Base-by-base conservation (phyloP, 1,139 yeast genomes). In the Yamadazyma trypodendri region DNA sequence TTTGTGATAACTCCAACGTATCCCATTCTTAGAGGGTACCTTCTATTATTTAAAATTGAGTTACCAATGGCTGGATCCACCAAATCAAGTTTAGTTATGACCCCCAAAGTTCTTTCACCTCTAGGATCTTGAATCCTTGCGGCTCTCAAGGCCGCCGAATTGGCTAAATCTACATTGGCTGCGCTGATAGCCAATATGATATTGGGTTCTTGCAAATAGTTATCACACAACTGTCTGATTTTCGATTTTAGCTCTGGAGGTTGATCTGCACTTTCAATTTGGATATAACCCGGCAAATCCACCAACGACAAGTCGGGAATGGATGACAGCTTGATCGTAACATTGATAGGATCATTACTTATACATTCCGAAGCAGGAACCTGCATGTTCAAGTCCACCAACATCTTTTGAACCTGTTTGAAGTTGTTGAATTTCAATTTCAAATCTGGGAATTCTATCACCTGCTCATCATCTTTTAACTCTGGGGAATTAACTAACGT, bases 81-180 rank as follows among this genome's bases (percentile, higher is more conserved):
- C 42, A 94, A 72, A 60, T 94, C 98, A 60, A 94, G 64, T 57
- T 94, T 94, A 3, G 98, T 92, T 37, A 92, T 80, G 7, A 92
- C 97, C 38, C 99, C 99, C 46, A 92, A 84, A 0, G 98, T 92
- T 56, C 98, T 76, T 56, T 87, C 94, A 32, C 98, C 97, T 37
- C 81, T 72, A 12, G 98, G 97, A 56, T 92, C 98, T 0, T 94
- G 90, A n/a, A 73, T 46, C 47, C 90, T 81, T n/a, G 96, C 86
- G 0, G 97, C 97, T 43, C 95, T 72, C 43, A 92, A 75, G 0
- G 98, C 97, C 2, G 97, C 80, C 24, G 97, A 88, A 58, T 92
- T 92, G 1, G 98, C 98, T 55, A 94, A 71, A 68, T 94, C 99
- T 2, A 92, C 98, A 63, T 94, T 97, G 0, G 98, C 98, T 1